phyloP scores from a whole-genome alignment of 139 green algal genomes.

The Chara braunii region DNA sequence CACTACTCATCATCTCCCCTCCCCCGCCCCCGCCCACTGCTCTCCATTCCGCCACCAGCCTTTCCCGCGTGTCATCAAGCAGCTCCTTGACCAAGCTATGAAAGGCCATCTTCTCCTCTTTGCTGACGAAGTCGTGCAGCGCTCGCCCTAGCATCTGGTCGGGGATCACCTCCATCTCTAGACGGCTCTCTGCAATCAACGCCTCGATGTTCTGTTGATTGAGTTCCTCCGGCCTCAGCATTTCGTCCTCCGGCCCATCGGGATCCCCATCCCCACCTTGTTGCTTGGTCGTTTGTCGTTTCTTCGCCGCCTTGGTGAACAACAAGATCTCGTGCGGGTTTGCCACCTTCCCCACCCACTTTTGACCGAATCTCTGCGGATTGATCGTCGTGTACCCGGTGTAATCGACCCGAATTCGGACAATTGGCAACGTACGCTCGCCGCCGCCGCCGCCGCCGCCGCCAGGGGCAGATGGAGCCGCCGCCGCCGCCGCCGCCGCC shows the following conservation, averaged over 20 bases:
- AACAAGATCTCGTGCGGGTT: constrained; percentile 92
- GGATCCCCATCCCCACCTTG: background rate
- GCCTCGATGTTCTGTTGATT: constrained; percentile 73
- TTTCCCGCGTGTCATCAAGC: constrained; percentile 23
- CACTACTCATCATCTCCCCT: too few relatives aligned
- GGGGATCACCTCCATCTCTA: constrained; percentile 61
- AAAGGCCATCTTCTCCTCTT: constrained; percentile 69
- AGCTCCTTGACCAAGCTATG: constrained; percentile 10
- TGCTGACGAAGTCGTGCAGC: constrained; percentile 74
- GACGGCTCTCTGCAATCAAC: constrained; percentile 41
- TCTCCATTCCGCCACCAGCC: too few relatives aligned
- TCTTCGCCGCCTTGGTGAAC: constrained; percentile 67
- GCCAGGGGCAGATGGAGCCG: background rate
- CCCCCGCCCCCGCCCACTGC: too few relatives aligned
- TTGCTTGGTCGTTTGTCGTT: background rate
- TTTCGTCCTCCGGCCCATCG: background rate
- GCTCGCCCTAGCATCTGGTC: constrained; percentile 44
- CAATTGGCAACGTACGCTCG: background rate
- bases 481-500: too few relatives aligned
- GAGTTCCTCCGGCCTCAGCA: constrained; percentile 55
- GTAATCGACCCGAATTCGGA: constrained; percentile 69
- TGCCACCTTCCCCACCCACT: constrained; percentile 88
- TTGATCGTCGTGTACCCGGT: constrained; percentile 93
- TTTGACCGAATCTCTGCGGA: constrained; percentile 83
- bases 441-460: background rate